Percentiles rank a stretch among this genome's conserved stretches.
phyloP scores from a whole-genome alignment of 23 red algal genomes.

The Chondrus crispus region DNA sequence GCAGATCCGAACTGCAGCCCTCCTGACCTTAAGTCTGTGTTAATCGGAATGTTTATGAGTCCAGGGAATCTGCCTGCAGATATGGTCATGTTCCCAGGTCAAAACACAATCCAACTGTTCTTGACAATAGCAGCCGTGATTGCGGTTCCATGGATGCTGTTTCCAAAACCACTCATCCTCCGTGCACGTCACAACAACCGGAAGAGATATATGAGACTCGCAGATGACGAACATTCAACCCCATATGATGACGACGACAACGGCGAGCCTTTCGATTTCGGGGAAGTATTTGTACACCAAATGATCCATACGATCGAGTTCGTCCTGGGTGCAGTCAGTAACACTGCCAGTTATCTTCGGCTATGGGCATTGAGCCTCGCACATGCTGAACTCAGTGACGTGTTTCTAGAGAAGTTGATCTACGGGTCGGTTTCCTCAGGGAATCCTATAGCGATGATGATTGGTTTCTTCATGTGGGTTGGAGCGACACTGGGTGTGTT shows the following conservation, averaged over 20 bases:
- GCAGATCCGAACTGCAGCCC: slow-evolving; percentile 70
- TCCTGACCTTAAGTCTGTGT: slow-evolving; percentile 88
- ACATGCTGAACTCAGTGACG: slow-evolving; percentile 85
- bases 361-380: slow-evolving; percentile 95
- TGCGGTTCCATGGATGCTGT: slow-evolving; percentile 98
- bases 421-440: slow-evolving; percentile 62
- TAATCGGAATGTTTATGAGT: slow-evolving; percentile 98
- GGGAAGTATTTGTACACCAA: slow-evolving; percentile 92
- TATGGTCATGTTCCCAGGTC: slow-evolving; percentile 74
- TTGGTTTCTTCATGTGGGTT: slow-evolving; percentile 93
- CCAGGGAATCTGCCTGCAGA: slow-evolving; percentile 74
- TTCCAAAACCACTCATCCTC: slow-evolving; percentile 91
- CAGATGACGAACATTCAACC: neutral
- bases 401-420: slow-evolving; percentile 96
- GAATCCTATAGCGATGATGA: slow-evolving; percentile 73
- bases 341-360: slow-evolving; percentile 96
- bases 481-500: slow-evolving; percentile 88
- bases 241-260: slow-evolving; percentile 15
- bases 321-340: slow-evolving; percentile 96
- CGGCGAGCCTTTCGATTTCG: slow-evolving; percentile 74
- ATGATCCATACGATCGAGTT: slow-evolving; percentile 99
- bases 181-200: slow-evolving; percentile 54
- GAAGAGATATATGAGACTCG: neutral
- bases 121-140: slow-evolving; percentile 73
- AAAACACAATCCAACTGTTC: slow-evolving; percentile 65